Conservation (phyloP, 1,284 basidiomycete species). For the Abortiporus biennis region DNA sequence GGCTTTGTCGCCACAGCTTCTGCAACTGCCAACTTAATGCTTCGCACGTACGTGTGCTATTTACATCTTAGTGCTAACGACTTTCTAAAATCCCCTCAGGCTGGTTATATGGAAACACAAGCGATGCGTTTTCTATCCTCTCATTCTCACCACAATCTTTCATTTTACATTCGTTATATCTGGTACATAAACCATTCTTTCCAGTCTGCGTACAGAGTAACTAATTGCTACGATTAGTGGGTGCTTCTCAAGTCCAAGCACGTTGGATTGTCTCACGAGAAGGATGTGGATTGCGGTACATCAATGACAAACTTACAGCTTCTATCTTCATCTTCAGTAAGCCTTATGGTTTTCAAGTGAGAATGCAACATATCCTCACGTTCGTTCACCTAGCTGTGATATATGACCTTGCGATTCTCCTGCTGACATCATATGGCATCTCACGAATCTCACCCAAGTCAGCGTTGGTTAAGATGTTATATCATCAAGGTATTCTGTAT, state of each 20-base stretch:
- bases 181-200: no score
- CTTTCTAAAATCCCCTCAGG: not conserved
- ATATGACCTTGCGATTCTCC: constrained; percentile 8
- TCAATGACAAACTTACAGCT: not conserved
- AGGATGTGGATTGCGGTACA: not conserved
- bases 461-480: constrained; percentile 8
- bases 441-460: constrained; percentile 1
- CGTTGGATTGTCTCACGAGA: no score
- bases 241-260: no score
- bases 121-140: not conserved
- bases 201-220: no score
- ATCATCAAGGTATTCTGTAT: constrained; percentile 8
- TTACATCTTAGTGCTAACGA: not conserved
- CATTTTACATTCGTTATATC: no score
- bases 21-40: constrained; percentile 5
- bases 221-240: no score
- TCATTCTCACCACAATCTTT: no score
- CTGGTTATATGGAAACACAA: constrained; percentile 3
- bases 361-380: not conserved
- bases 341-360: not conserved
- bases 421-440: constrained; percentile 6
- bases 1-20: constrained; percentile 2
- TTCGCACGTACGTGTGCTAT: constrained; percentile 2
- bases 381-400: constrained; percentile 5
- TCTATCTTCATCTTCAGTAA: constrained; percentile 8